Percentiles rank a stretch among this genome's conserved stretches.
phyloP scores from a whole-genome alignment of 257 asterid species.

The Catharanthus roseus region DNA sequence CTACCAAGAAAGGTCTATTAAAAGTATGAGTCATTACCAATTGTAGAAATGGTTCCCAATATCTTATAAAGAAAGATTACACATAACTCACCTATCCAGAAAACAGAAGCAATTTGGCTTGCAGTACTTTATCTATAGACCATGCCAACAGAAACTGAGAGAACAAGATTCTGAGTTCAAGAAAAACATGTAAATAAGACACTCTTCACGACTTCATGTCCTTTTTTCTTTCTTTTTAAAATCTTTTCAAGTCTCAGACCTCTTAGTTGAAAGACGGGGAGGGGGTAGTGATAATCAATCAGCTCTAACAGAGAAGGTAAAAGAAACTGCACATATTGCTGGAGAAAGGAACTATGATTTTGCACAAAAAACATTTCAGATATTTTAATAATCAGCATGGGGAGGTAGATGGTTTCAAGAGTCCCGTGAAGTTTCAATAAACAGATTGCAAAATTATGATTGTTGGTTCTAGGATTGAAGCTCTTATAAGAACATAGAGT shows the following conservation, averaged over 20 bases:
- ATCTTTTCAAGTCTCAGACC: too few species aligned
- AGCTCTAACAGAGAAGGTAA: too few species aligned
- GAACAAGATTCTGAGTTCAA: not conserved
- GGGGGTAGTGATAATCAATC: too few species aligned
- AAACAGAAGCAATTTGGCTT: not conserved
- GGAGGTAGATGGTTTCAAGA: not conserved
- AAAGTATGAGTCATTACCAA: not conserved
- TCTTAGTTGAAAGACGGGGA: not conserved
- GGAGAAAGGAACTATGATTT: too few species aligned
- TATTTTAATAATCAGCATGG: not conserved
- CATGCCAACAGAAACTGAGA: not conserved
- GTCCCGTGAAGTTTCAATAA: not conserved
- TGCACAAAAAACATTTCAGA: not conserved
- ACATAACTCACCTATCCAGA: not conserved
- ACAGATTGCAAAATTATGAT: not conserved
- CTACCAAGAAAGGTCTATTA: too few species aligned
- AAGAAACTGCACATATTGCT: too few species aligned
- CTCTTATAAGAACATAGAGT: not conserved
- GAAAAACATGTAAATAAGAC: too few species aligned
- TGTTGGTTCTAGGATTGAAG: not conserved
- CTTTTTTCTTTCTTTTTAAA: too few species aligned
- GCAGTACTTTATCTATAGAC: not conserved
- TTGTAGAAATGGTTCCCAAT: not conserved
- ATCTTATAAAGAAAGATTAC: not conserved
- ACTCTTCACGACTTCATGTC: not conserved